Conservation (phyloP, 1,284 basidiomycete genomes). For the Bjerkandera adusta region DNA sequence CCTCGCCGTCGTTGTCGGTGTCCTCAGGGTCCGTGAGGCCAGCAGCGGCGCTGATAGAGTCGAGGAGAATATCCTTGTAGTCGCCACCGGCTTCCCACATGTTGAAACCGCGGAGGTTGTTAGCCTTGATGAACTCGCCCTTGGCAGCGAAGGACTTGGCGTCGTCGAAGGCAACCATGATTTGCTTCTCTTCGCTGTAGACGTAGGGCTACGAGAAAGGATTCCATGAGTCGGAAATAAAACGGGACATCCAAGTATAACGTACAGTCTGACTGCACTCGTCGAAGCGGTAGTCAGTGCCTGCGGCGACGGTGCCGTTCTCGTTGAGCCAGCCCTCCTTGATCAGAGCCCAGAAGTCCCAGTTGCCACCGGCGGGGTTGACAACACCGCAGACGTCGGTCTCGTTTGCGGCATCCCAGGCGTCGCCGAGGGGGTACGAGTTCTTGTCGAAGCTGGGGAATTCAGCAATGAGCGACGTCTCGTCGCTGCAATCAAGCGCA, state of each 20-base stretch:
- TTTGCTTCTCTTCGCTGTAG: slow-evolving; percentile 49
- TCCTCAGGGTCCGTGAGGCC: slow-evolving; percentile 32
- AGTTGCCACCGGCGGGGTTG: slow-evolving; percentile 45
- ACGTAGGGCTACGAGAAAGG: slow-evolving; percentile 51
- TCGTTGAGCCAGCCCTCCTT: slow-evolving; percentile 48
- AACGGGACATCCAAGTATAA: slow-evolving; percentile 7
- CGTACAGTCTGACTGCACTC: slow-evolving; percentile 68
- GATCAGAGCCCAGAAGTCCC: slow-evolving; percentile 61
- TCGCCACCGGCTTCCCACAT: slow-evolving; percentile 68
- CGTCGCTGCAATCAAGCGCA: slow-evolving; percentile 35
- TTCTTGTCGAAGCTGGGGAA: slow-evolving; percentile 51
- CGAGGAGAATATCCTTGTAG: slow-evolving; percentile 50
- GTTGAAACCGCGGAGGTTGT: slow-evolving; percentile 57
- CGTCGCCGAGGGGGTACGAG: slow-evolving; percentile 49
- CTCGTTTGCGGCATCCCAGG: slow-evolving; percentile 48
- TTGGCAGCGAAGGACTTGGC: slow-evolving; percentile 56
- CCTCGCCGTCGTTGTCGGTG: slow-evolving; percentile 10
- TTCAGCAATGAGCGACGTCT: slow-evolving; percentile 33
- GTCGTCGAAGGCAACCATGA: slow-evolving; percentile 65
- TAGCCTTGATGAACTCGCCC: slow-evolving; percentile 52
- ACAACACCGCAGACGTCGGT: slow-evolving; percentile 53
- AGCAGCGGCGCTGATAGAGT: slow-evolving; percentile 43
- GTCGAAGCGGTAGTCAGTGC: slow-evolving; percentile 55
- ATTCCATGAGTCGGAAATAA: slow-evolving; percentile 1
- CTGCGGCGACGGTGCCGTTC: slow-evolving; percentile 47